Base-by-base conservation (phyloP, 306 rosid genomes). In the Pachyrhizus erosus region DNA sequence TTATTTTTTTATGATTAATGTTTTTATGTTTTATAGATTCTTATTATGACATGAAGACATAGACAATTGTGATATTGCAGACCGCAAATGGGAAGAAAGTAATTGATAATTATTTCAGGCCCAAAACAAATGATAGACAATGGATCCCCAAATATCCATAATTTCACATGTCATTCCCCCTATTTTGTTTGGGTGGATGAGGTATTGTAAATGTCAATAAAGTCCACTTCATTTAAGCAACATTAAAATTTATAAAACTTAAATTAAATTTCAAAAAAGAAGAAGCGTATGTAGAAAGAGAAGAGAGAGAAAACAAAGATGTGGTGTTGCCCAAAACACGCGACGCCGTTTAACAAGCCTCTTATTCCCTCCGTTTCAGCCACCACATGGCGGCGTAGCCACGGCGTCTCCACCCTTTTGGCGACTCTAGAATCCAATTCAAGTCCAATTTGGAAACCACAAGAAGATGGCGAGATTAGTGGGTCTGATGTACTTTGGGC, bases 401-500 rank as follows among this genome's bases (percentile, higher is more conserved):
- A 9, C 40, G 64, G 45, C 3, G 60, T 51, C 31, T 57, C 74
- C 21, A 62, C 84, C 14, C 70, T 83, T 45, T 52, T 73, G 29
- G 66, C 86, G 0, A 31, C 83, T 37, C 45, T 75, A 21, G 39
- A 81, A 17, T 84, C 90, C 57, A 57, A 87, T 6, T 70, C 85
- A 69, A 60, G 2, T 21, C 74, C 89, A 61, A 39, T 48, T 52
- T 77, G 82, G 8, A 62, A 70, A 62, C 45, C 29, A 9, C 39
- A 27, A 17, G 40, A 58, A 45, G 18, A 78, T 17, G 82, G 57
- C 1, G 81, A 78, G 45, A 88, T 90, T 2, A 90, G 80, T 9
- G 98, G 97, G 65, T 90, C 94, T 5, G 92, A 89, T 65, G 88
- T 94, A 82, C 88, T 94, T 4, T 83, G 88, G 89, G 95, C 97